Percentiles rank a stretch among this genome's conserved stretches.
Conservation (phyloP, 176 grass and related monocot species). For the Chrysopogon serrulatus region DNA sequence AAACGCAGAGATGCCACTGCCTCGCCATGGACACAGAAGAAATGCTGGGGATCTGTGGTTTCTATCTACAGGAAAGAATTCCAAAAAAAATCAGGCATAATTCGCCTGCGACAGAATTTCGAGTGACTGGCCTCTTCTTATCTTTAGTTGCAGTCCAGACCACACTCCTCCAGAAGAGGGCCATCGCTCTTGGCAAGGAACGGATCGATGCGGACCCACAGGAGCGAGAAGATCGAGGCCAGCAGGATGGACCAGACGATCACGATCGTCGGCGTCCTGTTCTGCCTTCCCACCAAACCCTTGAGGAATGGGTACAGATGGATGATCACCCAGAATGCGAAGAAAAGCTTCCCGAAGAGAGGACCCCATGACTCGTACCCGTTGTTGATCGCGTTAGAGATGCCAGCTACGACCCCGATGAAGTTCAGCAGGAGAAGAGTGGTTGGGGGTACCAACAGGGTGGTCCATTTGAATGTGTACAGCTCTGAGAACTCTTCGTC, state of each 20-base stretch:
- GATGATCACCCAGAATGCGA: constrained; percentile 79
- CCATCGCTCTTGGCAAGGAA: constrained; percentile 60
- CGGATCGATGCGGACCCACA: constrained; percentile 65
- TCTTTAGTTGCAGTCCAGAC: constrained; percentile 61
- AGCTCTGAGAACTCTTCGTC: constrained; percentile 68
- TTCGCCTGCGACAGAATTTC: not conserved
- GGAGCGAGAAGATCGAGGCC: constrained; percentile 63
- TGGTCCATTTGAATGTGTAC: constrained; percentile 76
- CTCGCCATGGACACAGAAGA: not conserved
- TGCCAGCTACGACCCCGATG: constrained; percentile 59
- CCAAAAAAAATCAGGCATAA: constrained; percentile 5
- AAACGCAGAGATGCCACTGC: not conserved
- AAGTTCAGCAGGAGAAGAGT: constrained; percentile 62
- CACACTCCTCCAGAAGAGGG: constrained; percentile 65
- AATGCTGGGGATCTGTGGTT: constrained; percentile 2
- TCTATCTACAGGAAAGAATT: constrained; percentile 55
- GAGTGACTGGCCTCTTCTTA: not conserved
- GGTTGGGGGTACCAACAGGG: constrained; percentile 54
- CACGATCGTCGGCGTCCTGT: constrained; percentile 65
- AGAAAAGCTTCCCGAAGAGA: constrained; percentile 72
- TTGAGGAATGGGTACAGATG: constrained; percentile 79
- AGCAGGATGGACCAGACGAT: constrained; percentile 80
- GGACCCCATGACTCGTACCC: constrained; percentile 73
- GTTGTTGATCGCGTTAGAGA: constrained; percentile 74
- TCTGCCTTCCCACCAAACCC: constrained; percentile 65